phyloP scores from a whole-genome alignment of 2,329 filamentous ascomycete genomes.

The Aspergillus ustus region DNA sequence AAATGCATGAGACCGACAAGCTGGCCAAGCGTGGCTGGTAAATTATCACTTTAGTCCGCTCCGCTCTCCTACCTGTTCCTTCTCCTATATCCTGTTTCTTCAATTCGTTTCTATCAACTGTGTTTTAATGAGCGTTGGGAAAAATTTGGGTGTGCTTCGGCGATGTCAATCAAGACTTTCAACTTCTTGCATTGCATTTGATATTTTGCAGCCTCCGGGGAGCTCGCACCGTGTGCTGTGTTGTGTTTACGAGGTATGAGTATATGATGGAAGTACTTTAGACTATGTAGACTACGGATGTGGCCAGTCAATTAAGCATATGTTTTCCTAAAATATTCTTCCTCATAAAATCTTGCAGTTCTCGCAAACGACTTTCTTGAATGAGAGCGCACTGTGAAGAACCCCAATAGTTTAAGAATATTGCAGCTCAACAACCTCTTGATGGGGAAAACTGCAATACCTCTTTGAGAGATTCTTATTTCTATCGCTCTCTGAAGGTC shows the following conservation, averaged over 20 bases:
- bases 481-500: no score
- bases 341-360: no score
- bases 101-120: not conserved
- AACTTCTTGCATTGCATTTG: slow-evolving; percentile 14
- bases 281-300: slow-evolving; percentile 2
- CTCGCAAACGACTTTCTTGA: no score
- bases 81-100: slow-evolving; percentile 16
- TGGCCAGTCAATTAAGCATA: not conserved
- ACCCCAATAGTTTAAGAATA: no score
- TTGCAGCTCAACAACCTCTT: no score
- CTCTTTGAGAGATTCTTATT: no score
- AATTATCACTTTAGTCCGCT: not conserved
- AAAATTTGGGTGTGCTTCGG: slow-evolving; percentile 19
- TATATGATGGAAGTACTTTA: slow-evolving; percentile 13
- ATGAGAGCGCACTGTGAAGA: no score
- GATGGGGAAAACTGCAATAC: no score
- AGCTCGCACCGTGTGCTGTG: slow-evolving; percentile 10
- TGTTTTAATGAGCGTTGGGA: slow-evolving; percentile 17
- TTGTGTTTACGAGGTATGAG: slow-evolving; percentile 24
- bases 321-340: not conserved
- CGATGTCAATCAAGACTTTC: slow-evolving; percentile 12
- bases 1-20: slow-evolving; percentile 78
- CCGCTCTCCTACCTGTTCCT: not conserved
- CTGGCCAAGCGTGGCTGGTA: slow-evolving; percentile 87
- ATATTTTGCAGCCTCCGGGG: not conserved